phyloP scores from a whole-genome alignment of 2,329 filamentous ascomycete genomes.

The Sarocladiaceae sp. region DNA sequence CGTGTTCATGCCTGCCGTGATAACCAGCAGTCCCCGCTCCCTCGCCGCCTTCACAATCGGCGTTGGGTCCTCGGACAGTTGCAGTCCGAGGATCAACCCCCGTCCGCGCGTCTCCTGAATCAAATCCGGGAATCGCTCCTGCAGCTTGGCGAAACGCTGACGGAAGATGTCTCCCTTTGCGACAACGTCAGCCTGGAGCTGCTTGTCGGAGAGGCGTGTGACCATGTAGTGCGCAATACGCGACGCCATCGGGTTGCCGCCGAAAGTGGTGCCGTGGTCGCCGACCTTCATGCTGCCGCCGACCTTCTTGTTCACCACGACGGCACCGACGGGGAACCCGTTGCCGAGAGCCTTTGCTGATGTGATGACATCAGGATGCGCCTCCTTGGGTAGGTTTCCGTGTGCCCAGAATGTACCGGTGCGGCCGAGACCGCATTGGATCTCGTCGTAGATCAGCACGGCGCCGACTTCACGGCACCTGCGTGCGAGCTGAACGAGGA shows the following conservation, averaged over 20 bases:
- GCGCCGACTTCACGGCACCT: conserved; percentile 83
- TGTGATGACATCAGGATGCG: conserved; percentile 89
- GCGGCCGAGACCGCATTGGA: conserved; percentile 85
- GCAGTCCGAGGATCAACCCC: conserved; percentile 81
- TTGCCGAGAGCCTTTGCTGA: conserved; percentile 96
- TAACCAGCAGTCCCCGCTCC: conserved; percentile 80
- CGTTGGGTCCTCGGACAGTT: conserved; percentile 67
- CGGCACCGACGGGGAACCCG: conserved; percentile 87
- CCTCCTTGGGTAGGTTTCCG: conserved; percentile 61
- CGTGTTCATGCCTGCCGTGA: conserved; percentile 89
- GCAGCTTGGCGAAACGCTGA: conserved; percentile 40
- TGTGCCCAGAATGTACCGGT: conserved; percentile 93
- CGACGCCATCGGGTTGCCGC: conserved; percentile 82
- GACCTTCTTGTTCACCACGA: conserved; percentile 34
- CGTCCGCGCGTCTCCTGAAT: conserved; percentile 75
- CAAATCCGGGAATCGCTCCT: conserved; percentile 53
- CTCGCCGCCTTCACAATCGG: conserved; percentile 77
- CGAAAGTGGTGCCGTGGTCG: conserved; percentile 92
- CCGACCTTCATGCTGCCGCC: conserved; percentile 45
- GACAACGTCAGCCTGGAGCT: conserved; percentile 63
- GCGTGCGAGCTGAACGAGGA: conserved; percentile 74
- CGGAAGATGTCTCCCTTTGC: conserved; percentile 53
- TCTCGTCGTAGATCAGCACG: conserved; percentile 91
- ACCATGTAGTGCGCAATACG: conserved; percentile 84
- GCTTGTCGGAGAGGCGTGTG: conserved; percentile 62